Base-by-base conservation (phyloP, 495 filamentous ascomycete species). In the Penicillium goetzii region DNA sequence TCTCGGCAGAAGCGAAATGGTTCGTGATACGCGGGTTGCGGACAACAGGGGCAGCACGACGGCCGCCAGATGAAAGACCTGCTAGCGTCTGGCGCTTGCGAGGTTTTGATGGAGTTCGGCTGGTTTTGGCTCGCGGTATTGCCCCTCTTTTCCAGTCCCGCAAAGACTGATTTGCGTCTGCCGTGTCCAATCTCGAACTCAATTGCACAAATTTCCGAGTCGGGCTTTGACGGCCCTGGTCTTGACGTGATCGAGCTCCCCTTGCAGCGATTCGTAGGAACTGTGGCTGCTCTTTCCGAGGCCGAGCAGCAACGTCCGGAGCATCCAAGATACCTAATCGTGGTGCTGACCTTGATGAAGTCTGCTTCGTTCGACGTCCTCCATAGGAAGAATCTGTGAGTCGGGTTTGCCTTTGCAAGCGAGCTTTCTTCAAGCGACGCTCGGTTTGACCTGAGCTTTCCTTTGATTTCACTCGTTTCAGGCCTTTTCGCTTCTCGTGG, bases 251-350 rank as follows among this genome's bases (percentile, higher is more conserved):
- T 17, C 83, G 88, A 49, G 86, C 92, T 61, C 83, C 79, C 53
- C 96, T 87, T 21, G 85, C 85, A 41, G 95, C 95, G 64, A 99
- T 74, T 55, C 86, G 87, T 23, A 97, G 77, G 69, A 98, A 98
- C 32, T 78, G 76, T 6, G 95, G 93, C 8, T 79, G 73, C 17
- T 77, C 64, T 12, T 65, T 61, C 21, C 62, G 67, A 55, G 74
- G 55, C 52, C 61, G 60, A 36, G 58, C 57, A 34, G 69, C 73
- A 36, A 77, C 77, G 67, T 78, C 83, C 36, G 85, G 80, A 33
- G 88, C 86, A 82, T 97, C 93, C 25, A 97, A 62, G 55, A 94
- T 87, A 56, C 90, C 85, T 34, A 94, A 73, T 32, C 71, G 75
- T n/a, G 86, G 89, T 68, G 38, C 34, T 66, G 54, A 30, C 10